Percentiles rank a stretch among this genome's conserved stretches.
phyloP scores from a whole-genome alignment of 495 filamentous ascomycete species.

The Aspergillus leporis region DNA sequence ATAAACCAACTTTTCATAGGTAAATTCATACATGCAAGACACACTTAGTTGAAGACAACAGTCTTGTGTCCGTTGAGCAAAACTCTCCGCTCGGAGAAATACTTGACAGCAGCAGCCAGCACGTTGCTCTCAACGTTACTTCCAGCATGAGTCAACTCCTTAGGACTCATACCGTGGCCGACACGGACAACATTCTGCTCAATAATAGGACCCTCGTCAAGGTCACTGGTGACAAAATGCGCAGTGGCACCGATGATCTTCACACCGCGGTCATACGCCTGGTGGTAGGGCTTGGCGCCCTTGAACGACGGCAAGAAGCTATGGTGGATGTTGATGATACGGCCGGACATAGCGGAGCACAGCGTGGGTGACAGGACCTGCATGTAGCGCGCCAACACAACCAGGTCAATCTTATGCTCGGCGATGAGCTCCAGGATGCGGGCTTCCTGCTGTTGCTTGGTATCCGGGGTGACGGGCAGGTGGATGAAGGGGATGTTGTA shows the following conservation, averaged over 20 bases:
- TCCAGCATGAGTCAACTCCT: conserved; percentile 69
- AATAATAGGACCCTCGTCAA: conserved; percentile 78
- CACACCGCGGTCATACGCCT: conserved; percentile 73
- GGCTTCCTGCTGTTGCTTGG: conserved; percentile 66
- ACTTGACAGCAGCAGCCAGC: conserved; percentile 70
- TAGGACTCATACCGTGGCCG: conserved; percentile 67
- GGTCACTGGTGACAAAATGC: conserved; percentile 73
- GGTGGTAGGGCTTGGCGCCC: conserved; percentile 79
- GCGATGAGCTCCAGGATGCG: conserved; percentile 64
- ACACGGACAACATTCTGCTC: conserved; percentile 73
- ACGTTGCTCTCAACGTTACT: conserved; percentile 76
- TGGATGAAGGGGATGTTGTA: conserved; percentile 74
- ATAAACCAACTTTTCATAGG: background rate
- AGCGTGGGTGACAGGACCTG: conserved; percentile 73
- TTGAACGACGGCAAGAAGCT: conserved; percentile 78
- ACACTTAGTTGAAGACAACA: conserved; percentile 61
- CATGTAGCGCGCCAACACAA: conserved; percentile 81
- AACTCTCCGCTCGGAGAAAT: conserved; percentile 68
- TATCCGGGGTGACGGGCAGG: conserved; percentile 68
- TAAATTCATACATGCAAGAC: background rate
- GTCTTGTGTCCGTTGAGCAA: conserved; percentile 73
- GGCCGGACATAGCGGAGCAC: conserved; percentile 69
- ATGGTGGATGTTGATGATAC: conserved; percentile 84
- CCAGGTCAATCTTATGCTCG: conserved; percentile 65
- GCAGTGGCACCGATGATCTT: conserved; percentile 80